Evolutionary conservation across 1,284 basidiomycete species (phyloP).

Genomic region (Naganishia liquefaciens): DNA sequence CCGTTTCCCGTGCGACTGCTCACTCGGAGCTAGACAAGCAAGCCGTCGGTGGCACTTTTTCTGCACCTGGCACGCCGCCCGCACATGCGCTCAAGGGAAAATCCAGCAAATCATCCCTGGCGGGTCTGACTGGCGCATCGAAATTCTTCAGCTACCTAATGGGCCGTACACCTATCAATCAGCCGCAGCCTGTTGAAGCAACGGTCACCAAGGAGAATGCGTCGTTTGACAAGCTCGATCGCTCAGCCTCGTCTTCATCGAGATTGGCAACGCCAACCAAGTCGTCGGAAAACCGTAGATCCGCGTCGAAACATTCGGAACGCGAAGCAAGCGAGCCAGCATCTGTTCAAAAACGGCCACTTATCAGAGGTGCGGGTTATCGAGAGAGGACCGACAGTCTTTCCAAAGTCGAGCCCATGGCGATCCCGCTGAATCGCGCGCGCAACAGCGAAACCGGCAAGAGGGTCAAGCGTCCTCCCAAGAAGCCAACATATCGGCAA

Average conservation of each 20-base stretch:
- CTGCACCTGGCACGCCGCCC: slow-evolving; percentile 42
- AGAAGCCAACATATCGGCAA: slow-evolving; percentile 23
- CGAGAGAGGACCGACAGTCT: slow-evolving; percentile 14
- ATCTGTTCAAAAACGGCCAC: neutral
- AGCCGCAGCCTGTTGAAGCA: slow-evolving; percentile 15
- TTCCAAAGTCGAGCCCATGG: slow-evolving; percentile 31
- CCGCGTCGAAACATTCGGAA: neutral
- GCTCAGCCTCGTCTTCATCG: neutral
- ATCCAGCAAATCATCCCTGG: slow-evolving; percentile 47
- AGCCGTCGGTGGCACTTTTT: slow-evolving; percentile 43
- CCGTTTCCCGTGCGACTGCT: slow-evolving; percentile 5
- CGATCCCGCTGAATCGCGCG: slow-evolving; percentile 28
- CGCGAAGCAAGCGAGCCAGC: neutral
- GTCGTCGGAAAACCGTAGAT: neutral
- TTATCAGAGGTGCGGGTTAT: neutral
- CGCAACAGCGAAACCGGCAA: slow-evolving; percentile 24
- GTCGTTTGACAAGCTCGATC: slow-evolving; percentile 25
- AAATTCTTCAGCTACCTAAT: slow-evolving; percentile 26
- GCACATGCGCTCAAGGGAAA: slow-evolving; percentile 43
- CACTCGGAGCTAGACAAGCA: slow-evolving; percentile 24
- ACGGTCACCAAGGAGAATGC: slow-evolving; percentile 22
- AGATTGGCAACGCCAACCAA: slow-evolving; percentile 1
- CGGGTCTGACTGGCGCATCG: slow-evolving; percentile 41
- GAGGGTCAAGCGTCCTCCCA: slow-evolving; percentile 15
- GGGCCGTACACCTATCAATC: slow-evolving; percentile 22